phyloP scores from a whole-genome alignment of 2,329 filamentous ascomycete species.

The Ilyonectria robusta region DNA sequence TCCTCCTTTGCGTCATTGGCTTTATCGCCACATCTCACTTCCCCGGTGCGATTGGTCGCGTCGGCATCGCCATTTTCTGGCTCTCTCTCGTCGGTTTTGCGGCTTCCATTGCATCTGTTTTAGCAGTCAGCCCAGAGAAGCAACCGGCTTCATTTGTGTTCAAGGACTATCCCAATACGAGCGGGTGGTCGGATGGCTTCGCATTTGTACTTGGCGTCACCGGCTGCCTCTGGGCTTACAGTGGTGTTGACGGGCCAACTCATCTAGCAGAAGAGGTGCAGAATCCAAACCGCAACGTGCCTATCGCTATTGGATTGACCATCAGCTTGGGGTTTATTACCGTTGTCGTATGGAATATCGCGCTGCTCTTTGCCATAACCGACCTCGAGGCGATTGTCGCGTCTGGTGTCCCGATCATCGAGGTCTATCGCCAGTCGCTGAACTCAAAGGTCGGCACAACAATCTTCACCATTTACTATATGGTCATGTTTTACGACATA shows the following conservation, averaged over 20 bases:
- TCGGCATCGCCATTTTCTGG: constrained; percentile 43
- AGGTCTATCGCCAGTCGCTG: constrained; percentile 44
- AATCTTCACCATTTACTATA: constrained; percentile 45
- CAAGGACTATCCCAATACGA: constrained; percentile 41
- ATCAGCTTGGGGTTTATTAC: constrained; percentile 42
- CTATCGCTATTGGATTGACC: constrained; percentile 43
- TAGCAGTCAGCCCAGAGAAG: constrained; percentile 39
- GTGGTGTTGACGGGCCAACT: constrained; percentile 40
- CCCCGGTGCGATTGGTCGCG: constrained; percentile 36
- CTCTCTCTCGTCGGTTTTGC: constrained; percentile 43
- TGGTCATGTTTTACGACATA: constrained; percentile 47
- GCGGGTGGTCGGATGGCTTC: constrained; percentile 46
- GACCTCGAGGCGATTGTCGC: constrained; percentile 43
- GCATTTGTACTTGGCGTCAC: constrained; percentile 43
- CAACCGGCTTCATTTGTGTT: constrained; percentile 39
- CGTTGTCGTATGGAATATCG: constrained; percentile 43
- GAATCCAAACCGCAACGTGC: constrained; percentile 45
- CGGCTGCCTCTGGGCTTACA: constrained; percentile 44
- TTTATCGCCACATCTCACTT: constrained; percentile 34
- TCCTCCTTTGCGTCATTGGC: no score
- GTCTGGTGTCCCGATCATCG: constrained; percentile 43
- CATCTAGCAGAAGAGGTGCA: constrained; percentile 45
- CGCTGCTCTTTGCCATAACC: constrained; percentile 44
- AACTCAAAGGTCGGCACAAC: constrained; percentile 44
- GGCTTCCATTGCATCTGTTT: constrained; percentile 40